Evolutionary conservation across 768 basidiomycete genomes (phyloP), one percentile per base, ranked within the genome.

Genomic region (Calocera cornea): DNA sequence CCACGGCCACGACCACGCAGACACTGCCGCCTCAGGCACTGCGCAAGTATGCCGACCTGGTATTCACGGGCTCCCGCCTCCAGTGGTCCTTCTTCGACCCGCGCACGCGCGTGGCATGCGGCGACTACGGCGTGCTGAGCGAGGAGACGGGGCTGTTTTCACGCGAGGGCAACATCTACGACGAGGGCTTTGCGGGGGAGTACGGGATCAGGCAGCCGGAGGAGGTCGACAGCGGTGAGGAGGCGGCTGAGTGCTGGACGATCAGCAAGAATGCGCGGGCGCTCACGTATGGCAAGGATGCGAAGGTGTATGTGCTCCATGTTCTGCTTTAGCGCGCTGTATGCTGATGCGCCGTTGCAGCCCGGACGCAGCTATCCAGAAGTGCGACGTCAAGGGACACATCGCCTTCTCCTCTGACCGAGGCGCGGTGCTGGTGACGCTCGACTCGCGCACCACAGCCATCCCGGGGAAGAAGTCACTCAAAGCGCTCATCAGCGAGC

Each of bases 191-290:
- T 27, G 54, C 54, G 22, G 19, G 31, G 54, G 2, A 33, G 54
- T 60, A 33, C 27, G 54, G 54, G 54, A 60, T 60, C 24, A 60
- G 19, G 54, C 24, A 60, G 54, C 27, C 54, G 5, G 54, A 60
- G 54, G 54, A 29, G 27, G 54, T 60, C 2, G 54, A 29, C 27
- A 27, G 24, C 2, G 54, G 31, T 10, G 54, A 29, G 54, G 27
- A 60, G 36, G 36, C 36, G 14, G 31, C 7, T 11, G 54, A 60
- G 31, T 29, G 54, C 54, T 60, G 54, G 54, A 60, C 54, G 54
- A 60, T 60, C 24, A 60, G 54, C 54, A 60, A 60, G 54, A 60
- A 60, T 33, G 54, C 54, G 24, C 54, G 54, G 27, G 54, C 54
- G 31, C 31, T 60, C 2, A 33, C 54, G 2, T 60, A 60, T 31